A percentile compares a stretch with the other conserved stretches of the same genome.
Conservation (phyloP, 176 grass and related monocot genomes). For the Oryza officinalis region DNA sequence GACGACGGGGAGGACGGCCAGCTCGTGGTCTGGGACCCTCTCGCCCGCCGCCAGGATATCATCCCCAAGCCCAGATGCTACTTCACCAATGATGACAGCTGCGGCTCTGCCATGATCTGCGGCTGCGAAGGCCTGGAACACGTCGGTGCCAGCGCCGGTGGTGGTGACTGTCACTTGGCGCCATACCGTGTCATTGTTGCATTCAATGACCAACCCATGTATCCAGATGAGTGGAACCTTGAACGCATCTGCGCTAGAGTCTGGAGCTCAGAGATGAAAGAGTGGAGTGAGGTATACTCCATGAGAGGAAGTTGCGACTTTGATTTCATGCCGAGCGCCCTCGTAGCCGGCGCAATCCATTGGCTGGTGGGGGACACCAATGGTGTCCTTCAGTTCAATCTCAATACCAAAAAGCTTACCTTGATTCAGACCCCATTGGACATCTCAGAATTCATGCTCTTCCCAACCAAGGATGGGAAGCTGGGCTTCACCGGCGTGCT, state of each 20-base stretch:
- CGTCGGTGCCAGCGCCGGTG: not conserved
- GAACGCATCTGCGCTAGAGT: not conserved
- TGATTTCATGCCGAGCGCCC: not conserved
- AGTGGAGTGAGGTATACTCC: not conserved
- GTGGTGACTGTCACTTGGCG: not conserved
- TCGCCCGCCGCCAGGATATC: not conserved
- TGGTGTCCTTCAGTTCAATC: not conserved
- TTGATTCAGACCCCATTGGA: not conserved
- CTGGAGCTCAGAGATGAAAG: not conserved
- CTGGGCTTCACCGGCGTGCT: not conserved
- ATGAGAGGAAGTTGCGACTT: not conserved
- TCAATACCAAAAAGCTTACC: not conserved
- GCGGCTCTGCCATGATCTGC: not conserved
- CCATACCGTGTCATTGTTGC: slow-evolving; percentile 18
- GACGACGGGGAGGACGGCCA: not conserved
- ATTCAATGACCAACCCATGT: not conserved
- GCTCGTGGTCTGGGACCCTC: not conserved
- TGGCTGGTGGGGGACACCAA: not conserved
- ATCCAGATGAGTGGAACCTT: not conserved
- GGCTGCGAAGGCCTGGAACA: not conserved
- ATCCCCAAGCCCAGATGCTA: not conserved
- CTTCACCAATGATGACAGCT: too few relatives aligned
- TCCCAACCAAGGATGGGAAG: not conserved
- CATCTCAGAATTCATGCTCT: not conserved
- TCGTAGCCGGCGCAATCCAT: not conserved